These are phyloP conservation scores for Didymella exigua DNA, from an alignment of 2,329 filamentous ascomycete genomes.

Conservation along the genomic window DNA sequence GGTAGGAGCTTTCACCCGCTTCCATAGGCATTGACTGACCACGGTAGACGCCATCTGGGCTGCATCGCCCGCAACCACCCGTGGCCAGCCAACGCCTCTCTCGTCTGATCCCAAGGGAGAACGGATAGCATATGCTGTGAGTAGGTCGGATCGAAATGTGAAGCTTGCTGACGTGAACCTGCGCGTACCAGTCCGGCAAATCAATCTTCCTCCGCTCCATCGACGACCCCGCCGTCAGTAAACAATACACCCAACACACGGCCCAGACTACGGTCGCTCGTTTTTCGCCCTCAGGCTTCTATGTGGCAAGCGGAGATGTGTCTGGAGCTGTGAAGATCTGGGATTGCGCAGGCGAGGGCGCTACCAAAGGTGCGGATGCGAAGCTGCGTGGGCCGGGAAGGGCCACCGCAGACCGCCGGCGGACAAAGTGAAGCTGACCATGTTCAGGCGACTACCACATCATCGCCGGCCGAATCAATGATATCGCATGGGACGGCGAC, in stretches of 20 bases:
- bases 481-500: constrained; percentile 97
- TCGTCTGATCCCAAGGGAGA: constrained; percentile 88
- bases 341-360: constrained; percentile 84
- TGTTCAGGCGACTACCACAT: constrained; percentile 80
- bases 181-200: constrained; percentile 75
- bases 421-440: constrained; percentile 34
- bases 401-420: not conserved
- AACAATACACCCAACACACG: constrained; percentile 92
- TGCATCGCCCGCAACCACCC: constrained; percentile 78
- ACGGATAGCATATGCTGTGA: constrained; percentile 88
- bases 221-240: constrained; percentile 81
- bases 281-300: constrained; percentile 93
- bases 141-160: constrained; percentile 33
- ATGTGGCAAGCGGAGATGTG: constrained; percentile 88
- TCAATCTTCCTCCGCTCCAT: constrained; percentile 96
- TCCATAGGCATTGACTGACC: constrained; percentile 5
- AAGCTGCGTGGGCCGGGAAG: not conserved
- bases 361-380: constrained; percentile 70
- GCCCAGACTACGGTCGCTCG: constrained; percentile 87
- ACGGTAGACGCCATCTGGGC: constrained; percentile 74
- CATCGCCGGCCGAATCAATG: constrained; percentile 92
- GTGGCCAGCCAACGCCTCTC: constrained; percentile 87
- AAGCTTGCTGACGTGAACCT: not conserved
- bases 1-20: constrained; percentile 15
- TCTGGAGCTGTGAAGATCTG: constrained; percentile 86